phyloP scores from a whole-genome alignment of 495 filamentous ascomycete species.

The Lasiosphaeris hirsuta region DNA sequence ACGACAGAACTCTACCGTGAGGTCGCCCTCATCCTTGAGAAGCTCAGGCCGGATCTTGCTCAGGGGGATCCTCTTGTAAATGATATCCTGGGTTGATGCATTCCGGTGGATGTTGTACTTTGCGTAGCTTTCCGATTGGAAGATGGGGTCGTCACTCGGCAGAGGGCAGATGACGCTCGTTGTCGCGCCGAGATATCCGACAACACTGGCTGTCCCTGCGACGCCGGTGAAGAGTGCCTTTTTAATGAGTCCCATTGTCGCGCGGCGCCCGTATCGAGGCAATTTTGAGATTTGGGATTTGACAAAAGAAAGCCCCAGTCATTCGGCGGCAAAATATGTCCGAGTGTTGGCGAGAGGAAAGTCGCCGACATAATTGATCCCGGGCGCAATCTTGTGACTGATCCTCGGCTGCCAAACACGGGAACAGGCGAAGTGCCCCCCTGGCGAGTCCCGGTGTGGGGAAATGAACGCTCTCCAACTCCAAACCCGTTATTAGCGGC shows the following conservation, averaged over 20 bases:
- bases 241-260: slow-evolving; percentile 47
- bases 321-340: background rate
- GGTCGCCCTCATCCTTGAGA: slow-evolving; percentile 55
- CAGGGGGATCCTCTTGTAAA: slow-evolving; percentile 59
- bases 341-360: background rate
- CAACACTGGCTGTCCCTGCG: slow-evolving; percentile 34
- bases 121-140: slow-evolving; percentile 51
- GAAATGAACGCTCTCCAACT: background rate
- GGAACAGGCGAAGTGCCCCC: background rate
- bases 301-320: background rate
- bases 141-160: slow-evolving; percentile 57
- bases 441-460: background rate
- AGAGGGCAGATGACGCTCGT: slow-evolving; percentile 45
- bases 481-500: background rate
- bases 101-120: slow-evolving; percentile 61
- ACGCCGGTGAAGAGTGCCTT: slow-evolving; percentile 42
- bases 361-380: slow-evolving; percentile 1
- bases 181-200: slow-evolving; percentile 36
- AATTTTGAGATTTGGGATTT: too few species aligned
- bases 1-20: slow-evolving; percentile 61
- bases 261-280: too few species aligned
- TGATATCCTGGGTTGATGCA: slow-evolving; percentile 59
- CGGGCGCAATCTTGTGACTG: background rate
- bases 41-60: slow-evolving; percentile 61
- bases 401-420: slow-evolving; percentile 1